Percentiles rank a stretch among this genome's conserved stretches.
phyloP scores from a whole-genome alignment of 2,329 filamentous ascomycete genomes.

The Pyrenophora tritici-repentis region DNA sequence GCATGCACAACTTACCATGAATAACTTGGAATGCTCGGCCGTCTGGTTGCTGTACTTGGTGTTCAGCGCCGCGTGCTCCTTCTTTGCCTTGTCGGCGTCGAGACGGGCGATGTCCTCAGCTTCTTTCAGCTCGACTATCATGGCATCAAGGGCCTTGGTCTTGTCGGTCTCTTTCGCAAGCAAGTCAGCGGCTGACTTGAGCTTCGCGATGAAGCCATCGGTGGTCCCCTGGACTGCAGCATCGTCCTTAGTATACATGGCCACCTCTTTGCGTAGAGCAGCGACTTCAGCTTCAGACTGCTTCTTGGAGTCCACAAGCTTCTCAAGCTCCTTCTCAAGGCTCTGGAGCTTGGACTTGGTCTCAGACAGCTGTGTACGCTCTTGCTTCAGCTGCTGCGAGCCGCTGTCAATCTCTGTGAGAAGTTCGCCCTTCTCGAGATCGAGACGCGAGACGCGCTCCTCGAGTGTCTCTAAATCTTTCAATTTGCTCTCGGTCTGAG shows the following conservation, averaged over 20 bases:
- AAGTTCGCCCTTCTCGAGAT: constrained; percentile 37
- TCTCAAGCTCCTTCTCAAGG: constrained; percentile 23
- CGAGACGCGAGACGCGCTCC: constrained; percentile 34
- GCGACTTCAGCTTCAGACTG: constrained; percentile 22
- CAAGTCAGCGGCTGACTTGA: constrained; percentile 21
- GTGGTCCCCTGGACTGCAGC: constrained; percentile 17
- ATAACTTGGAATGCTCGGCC: constrained; percentile 26
- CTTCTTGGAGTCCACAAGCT: constrained; percentile 22
- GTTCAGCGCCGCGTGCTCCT: constrained; percentile 19
- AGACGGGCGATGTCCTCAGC: constrained; percentile 16
- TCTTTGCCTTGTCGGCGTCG: constrained; percentile 27
- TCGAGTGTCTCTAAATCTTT: constrained; percentile 27
- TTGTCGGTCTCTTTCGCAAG: constrained; percentile 30
- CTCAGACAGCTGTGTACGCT: constrained; percentile 11
- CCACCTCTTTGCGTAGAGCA: constrained; percentile 17
- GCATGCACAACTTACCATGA: constrained; percentile 18
- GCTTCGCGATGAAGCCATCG: constrained; percentile 22
- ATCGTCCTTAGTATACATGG: constrained; percentile 24
- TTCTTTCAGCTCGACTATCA: constrained; percentile 17
- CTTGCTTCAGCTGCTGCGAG: constrained; percentile 19
- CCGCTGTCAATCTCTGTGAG: constrained; percentile 31
- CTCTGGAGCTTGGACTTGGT: constrained; percentile 11
- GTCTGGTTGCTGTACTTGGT: constrained; percentile 31
- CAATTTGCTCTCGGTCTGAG: constrained; percentile 23
- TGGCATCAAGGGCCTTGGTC: constrained; percentile 15